Percentiles rank a stretch among this genome's conserved stretches.
These are phyloP conservation scores for Trichoderma asperellum DNA, from an alignment of 2,329 filamentous ascomycete genomes.

Conservation along the genomic window DNA sequence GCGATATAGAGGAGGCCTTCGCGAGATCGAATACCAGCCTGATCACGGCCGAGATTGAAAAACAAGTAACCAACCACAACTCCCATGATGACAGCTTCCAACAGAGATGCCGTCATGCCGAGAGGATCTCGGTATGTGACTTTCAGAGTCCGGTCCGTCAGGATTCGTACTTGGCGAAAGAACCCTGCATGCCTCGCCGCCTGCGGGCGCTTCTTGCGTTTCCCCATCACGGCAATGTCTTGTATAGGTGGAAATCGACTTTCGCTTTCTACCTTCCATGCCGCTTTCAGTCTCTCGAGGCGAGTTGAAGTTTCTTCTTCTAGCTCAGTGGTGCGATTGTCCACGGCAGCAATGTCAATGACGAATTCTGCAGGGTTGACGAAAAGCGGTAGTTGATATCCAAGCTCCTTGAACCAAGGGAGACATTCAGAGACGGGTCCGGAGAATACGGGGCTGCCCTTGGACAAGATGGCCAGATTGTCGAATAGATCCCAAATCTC, in stretches of 20 bases:
- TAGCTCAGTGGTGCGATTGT: conserved; percentile 69
- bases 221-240: conserved; percentile 7
- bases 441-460: conserved; percentile 70
- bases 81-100: conserved; percentile 72
- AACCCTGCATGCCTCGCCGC: conserved; percentile 58
- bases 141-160: conserved; percentile 70
- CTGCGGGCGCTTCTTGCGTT: conserved; percentile 32
- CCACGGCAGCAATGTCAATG: conserved; percentile 74
- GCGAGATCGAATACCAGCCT: conserved; percentile 73
- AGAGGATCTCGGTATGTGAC: conserved; percentile 77
- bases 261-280: conserved; percentile 57
- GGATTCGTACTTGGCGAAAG: conserved; percentile 63
- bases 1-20: conserved; percentile 75
- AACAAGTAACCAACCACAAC: conserved; percentile 76
- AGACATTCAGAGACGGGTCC: conserved; percentile 62
- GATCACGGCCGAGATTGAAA: conserved; percentile 64
- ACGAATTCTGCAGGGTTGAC: conserved; percentile 79
- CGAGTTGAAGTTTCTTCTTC: conserved; percentile 63
- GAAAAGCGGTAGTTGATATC: conserved; percentile 67
- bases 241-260: conserved; percentile 36
- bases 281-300: conserved; percentile 62
- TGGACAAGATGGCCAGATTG: conserved; percentile 68
- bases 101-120: conserved; percentile 70
- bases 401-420: conserved; percentile 64
- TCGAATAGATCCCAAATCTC: conserved; percentile 82